phyloP scores from a whole-genome alignment of 495 filamentous ascomycete species.

The Polyplosphaeria fusca region DNA sequence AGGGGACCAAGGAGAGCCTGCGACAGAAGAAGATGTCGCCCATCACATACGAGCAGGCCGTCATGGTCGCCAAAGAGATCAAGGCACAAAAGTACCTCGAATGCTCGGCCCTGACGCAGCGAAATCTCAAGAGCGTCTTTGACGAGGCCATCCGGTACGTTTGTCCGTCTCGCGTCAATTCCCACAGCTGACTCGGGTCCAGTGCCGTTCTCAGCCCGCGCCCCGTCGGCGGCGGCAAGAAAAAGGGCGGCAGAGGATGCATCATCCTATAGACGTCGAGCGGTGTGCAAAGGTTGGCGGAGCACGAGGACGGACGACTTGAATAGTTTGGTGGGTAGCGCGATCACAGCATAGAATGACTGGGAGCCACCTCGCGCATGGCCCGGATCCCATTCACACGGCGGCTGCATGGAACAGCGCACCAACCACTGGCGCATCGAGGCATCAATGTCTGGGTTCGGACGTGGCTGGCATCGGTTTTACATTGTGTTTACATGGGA shows the following conservation, averaged over 20 bases:
- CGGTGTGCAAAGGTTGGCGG: neutral
- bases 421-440: neutral
- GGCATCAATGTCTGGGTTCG: neutral
- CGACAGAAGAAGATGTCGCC: conserved; percentile 86
- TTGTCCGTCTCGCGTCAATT: neutral
- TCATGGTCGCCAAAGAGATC: conserved; percentile 85
- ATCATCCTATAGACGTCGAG: conserved; percentile 66
- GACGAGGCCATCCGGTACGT: conserved; percentile 91
- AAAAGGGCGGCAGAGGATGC: conserved; percentile 67
- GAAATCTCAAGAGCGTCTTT: conserved; percentile 95
- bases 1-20: conserved; percentile 70
- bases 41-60: conserved; percentile 83
- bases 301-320: conserved; percentile 1
- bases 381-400: neutral
- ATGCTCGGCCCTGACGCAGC: conserved; percentile 95
- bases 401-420: neutral
- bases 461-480: neutral
- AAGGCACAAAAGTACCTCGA: conserved; percentile 91
- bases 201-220: conserved; percentile 83
- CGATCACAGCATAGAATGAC: neutral
- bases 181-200: conserved; percentile 13
- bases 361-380: neutral
- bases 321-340: conserved; percentile 11
- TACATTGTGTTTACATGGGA: neutral
- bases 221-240: conserved; percentile 54